Evolutionary conservation across 1,139 yeast genomes (phyloP).

Genomic region (Torulaspora globosa): DNA sequence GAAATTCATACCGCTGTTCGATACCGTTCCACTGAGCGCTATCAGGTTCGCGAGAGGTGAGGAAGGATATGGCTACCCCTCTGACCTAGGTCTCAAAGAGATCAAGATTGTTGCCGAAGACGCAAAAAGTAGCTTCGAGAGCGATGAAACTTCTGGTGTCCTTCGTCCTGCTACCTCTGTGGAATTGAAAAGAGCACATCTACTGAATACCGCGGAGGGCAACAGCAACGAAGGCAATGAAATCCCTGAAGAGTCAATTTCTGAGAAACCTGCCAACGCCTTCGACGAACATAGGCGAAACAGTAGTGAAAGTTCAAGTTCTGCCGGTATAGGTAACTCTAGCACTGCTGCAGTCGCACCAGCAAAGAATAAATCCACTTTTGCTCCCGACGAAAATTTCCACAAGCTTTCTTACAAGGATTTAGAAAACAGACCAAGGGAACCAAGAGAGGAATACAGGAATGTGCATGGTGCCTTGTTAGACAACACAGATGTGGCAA

Average conservation of each 20-base stretch:
- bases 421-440: conserved; percentile 16
- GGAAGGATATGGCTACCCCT: conserved; percentile 41
- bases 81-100: conserved; percentile 63
- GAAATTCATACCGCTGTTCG: conserved; percentile 58
- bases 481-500: conserved; percentile 28
- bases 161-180: conserved; percentile 35
- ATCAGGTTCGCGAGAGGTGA: conserved; percentile 58
- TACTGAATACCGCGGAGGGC: not conserved
- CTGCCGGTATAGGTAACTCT: not conserved
- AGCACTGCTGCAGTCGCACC: conserved; percentile 3
- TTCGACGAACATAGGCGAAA: conserved; percentile 9
- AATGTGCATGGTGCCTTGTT: conserved; percentile 19
- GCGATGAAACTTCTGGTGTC: conserved; percentile 22
- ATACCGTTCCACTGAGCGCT: conserved; percentile 71
- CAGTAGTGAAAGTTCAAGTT: conserved; percentile 8
- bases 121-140: conserved; percentile 36
- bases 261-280: conserved; percentile 13
- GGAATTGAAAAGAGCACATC: conserved; percentile 36
- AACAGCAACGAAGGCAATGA: conserved; percentile 15
- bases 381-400: conserved; percentile 29
- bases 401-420: conserved; percentile 27
- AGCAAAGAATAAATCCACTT: conserved; percentile 21
- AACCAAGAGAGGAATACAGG: conserved; percentile 8
- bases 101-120: conserved; percentile 49
- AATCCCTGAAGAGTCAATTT: conserved; percentile 20